Evolutionary conservation across 2,329 filamentous ascomycete genomes (phyloP), one percentile per base, ranked within the genome.

Genomic region (Calonectria multiphialidica): DNA sequence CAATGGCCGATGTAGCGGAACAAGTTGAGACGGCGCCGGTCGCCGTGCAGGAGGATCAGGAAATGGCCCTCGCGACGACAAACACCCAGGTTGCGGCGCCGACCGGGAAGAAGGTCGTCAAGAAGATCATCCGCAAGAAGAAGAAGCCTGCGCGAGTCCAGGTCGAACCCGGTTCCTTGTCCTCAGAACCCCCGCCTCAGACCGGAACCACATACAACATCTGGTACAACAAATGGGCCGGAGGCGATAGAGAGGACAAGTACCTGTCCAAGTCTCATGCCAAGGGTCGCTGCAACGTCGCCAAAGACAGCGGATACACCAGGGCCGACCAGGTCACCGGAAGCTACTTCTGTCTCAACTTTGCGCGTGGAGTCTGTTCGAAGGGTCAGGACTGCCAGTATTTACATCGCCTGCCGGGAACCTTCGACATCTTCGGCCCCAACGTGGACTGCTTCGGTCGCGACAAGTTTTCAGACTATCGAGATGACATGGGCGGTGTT

Each of bases 171-270:
- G 92, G 93, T 47, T 93, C 93, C 50, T 90, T 98, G 85, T 94
- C 93, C 78, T 93, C 93, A 40, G 95, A 98, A 79, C 93, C 94
- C 5, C 95, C 96, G 18, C 94, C 95, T 1, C 96, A 98, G 80
- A 98, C 96, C 0, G 97, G 97, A 66, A 98, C 95, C 0, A 95
- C 96, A 71, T 99, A 97, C 89, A 99, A 99, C 53, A 75, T 98
- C 80, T 98, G 96, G 96, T 98, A 98, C 86, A 98, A 98, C 87
- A 98, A 98, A 85, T 98, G 96, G 96, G 94, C 93, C 1, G 97
- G 97, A 76, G 97, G 97, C 80, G 97, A 99, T 84, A 91, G 95
- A 72, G 96, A 98, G 81, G 95, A 97, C 86, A 95, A 96, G 78
- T 95, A 96, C 80, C 90, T 95, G 5, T 95, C 93, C 42, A 93